A percentile compares a stretch with the other conserved stretches of the same genome.
Evolutionary conservation across 2,329 filamentous ascomycete species (phyloP).

Genomic region (Metarhizium brunneum): DNA sequence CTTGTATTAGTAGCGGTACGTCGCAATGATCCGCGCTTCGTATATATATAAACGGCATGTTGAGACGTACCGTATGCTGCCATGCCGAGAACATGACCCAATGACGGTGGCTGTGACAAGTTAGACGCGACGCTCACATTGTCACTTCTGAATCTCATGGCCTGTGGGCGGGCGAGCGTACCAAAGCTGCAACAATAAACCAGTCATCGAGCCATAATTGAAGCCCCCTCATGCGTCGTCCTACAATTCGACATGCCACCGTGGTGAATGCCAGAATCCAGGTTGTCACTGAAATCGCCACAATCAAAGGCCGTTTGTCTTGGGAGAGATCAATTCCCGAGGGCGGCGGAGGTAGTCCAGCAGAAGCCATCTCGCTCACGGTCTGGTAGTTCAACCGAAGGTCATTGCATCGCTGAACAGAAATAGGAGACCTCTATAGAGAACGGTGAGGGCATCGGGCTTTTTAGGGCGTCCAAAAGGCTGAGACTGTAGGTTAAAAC

Average conservation of each 20-base stretch:
- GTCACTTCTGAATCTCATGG: background rate
- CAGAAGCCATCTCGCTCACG: background rate
- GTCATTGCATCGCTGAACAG: background rate
- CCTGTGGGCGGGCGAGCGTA: background rate
- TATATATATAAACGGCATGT: background rate
- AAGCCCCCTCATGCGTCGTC: constrained; percentile 11
- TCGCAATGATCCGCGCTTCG: background rate
- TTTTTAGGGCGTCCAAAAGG: too few relatives aligned
- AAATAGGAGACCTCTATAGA: background rate
- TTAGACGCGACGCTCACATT: background rate
- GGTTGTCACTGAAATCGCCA: constrained; percentile 8
- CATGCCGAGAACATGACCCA: constrained; percentile 9
- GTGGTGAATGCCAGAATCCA: constrained; percentile 10
- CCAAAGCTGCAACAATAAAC: constrained; percentile 14
- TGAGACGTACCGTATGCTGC: constrained; percentile 11
- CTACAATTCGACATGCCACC: constrained; percentile 11
- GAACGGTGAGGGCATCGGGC: too few relatives aligned
- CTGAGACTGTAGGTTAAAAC: too few relatives aligned
- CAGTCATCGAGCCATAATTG: constrained; percentile 16
- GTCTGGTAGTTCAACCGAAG: background rate
- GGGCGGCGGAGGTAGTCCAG: constrained; percentile 3
- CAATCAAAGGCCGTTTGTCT: constrained; percentile 10
- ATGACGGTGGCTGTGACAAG: constrained; percentile 4
- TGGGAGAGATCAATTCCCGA: constrained; percentile 13
- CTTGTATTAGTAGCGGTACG: background rate